phyloP scores from a whole-genome alignment of 768 basidiomycete species.

The Asterophora parasitica region DNA sequence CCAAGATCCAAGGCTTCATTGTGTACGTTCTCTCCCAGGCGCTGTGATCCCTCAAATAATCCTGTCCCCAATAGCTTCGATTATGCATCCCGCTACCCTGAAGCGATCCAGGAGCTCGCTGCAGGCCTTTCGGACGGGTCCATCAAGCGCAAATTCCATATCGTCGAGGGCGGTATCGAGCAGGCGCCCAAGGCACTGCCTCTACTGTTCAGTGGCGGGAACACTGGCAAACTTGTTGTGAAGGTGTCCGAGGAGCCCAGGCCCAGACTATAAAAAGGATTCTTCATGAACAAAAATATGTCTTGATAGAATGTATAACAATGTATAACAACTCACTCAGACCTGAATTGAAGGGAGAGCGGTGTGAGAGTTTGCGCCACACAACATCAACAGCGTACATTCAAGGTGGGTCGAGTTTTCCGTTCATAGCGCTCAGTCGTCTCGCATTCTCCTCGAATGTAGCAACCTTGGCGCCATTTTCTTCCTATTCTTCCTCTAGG shows the following conservation, averaged over 20 bases:
- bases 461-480: too few relatives aligned
- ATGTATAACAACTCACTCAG: too few relatives aligned
- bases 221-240: conserved; percentile 76
- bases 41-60: background rate
- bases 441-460: too few relatives aligned
- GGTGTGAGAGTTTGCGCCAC: too few relatives aligned
- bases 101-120: conserved; percentile 53
- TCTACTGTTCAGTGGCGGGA: conserved; percentile 70
- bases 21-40: conserved; percentile 41
- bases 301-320: background rate
- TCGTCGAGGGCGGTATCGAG: conserved; percentile 68
- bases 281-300: background rate
- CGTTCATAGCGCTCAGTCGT: too few relatives aligned
- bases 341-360: too few relatives aligned
- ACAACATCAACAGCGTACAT: too few relatives aligned
- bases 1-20: conserved; percentile 80
- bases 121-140: conserved; percentile 58
- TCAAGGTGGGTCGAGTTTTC: too few relatives aligned
- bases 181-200: conserved; percentile 67
- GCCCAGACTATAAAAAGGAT: conserved; percentile 27
- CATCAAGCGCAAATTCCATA: conserved; percentile 77
- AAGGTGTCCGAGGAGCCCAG: conserved; percentile 46
- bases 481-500: too few relatives aligned
- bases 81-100: conserved; percentile 56
- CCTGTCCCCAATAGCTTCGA: conserved; percentile 52